phyloP scores from a whole-genome alignment of 164 flowering plant genomes.

The Vitis cinerea region DNA sequence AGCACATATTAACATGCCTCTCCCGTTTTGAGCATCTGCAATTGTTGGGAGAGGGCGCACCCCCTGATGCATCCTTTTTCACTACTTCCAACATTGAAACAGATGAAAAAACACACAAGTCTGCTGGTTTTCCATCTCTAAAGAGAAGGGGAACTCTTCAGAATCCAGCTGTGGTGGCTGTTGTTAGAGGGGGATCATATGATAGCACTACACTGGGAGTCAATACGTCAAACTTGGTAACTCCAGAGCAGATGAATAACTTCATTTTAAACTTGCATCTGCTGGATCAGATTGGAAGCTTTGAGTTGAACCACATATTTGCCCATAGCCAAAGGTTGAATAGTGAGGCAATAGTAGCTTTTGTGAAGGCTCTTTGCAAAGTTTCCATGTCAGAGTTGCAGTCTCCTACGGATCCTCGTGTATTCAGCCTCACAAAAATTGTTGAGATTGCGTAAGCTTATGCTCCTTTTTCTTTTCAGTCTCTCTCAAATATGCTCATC shows the following conservation, averaged over 20 bases:
- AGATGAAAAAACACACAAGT: slow-evolving; percentile 64
- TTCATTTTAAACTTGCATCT: slow-evolving; percentile 91
- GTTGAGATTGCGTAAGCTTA: slow-evolving; percentile 95
- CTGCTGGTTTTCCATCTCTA: slow-evolving; percentile 53
- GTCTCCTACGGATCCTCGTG: slow-evolving; percentile 98
- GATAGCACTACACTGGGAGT: slow-evolving; percentile 70
- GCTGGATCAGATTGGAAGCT: slow-evolving; percentile 94
- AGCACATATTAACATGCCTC: slow-evolving; percentile 92
- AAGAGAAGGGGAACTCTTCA: slow-evolving; percentile 87
- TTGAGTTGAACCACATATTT: slow-evolving; percentile 94
- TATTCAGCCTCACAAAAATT: slow-evolving; percentile 95
- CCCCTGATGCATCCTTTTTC: slow-evolving; percentile 90
- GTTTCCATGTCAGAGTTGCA: slow-evolving; percentile 94
- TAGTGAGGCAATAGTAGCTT: slow-evolving; percentile 95
- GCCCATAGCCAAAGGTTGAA: slow-evolving; percentile 96
- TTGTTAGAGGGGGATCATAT: slow-evolving; percentile 97
- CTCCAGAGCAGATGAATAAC: slow-evolving; percentile 82
- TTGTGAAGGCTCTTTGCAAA: slow-evolving; percentile 94
- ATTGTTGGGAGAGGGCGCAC: slow-evolving; percentile 94
- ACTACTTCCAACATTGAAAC: slow-evolving; percentile 51
- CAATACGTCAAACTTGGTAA: slow-evolving; percentile 59
- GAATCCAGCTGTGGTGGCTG: slow-evolving; percentile 89
- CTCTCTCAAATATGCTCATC: not conserved
- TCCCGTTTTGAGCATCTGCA: slow-evolving; percentile 97
- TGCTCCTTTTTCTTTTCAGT: slow-evolving; percentile 2